Conservation (phyloP, 345 rosid genomes). For the Turritis glabra region DNA sequence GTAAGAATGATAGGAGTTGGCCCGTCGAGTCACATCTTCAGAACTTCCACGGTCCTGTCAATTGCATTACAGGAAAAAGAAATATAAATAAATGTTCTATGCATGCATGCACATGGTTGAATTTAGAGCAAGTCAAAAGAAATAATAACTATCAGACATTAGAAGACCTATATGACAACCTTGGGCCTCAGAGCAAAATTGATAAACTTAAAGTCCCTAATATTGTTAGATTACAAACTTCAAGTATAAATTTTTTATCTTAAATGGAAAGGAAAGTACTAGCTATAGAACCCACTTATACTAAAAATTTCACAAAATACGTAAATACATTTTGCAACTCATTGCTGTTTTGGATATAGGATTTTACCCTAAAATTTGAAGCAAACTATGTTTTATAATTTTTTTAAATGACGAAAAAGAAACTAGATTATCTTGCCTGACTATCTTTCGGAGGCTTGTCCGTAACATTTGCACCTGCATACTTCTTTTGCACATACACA, state of each 20-base stretch:
- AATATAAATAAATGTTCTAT: background rate
- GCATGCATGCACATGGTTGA: constrained; percentile 31
- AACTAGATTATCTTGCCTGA: constrained; percentile 52
- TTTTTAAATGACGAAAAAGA: background rate
- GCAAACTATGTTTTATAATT: background rate
- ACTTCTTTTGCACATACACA: constrained; percentile 78
- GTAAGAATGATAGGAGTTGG: constrained; percentile 96
- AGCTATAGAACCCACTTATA: background rate
- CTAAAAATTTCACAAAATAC: background rate
- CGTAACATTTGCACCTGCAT: constrained; percentile 63
- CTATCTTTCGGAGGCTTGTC: constrained; percentile 75
- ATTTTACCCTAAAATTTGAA: background rate
- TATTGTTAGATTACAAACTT: background rate
- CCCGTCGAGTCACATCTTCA: constrained; percentile 73
- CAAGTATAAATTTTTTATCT: background rate
- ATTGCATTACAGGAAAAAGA: constrained; percentile 35
- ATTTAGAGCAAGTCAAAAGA: constrained; percentile 13
- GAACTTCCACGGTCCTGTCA: constrained; percentile 62
- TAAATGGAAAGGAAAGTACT: background rate
- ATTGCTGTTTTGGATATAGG: background rate
- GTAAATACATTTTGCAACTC: constrained; percentile 1
- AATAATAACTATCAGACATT: background rate
- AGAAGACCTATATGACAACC: background rate
- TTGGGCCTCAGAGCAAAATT: background rate
- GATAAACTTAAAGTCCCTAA: constrained; percentile 1